Conservation (phyloP, 371 early-diverging fungal species). For the Umbelopsis sp. region DNA sequence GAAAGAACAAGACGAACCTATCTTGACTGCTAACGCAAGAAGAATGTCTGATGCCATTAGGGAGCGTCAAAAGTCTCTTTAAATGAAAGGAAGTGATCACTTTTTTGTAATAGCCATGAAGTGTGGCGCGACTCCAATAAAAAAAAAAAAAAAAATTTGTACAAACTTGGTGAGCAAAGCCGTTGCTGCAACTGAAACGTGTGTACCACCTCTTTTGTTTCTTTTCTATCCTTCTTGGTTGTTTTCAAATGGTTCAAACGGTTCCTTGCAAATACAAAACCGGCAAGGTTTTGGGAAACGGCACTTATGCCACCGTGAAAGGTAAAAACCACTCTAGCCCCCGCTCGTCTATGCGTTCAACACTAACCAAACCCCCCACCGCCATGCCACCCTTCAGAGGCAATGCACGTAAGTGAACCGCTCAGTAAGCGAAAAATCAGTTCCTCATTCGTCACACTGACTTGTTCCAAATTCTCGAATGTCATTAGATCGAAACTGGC, state of each 20-base stretch:
- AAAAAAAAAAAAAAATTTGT: not conserved
- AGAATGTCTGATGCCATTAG: not conserved
- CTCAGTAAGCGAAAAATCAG: not conserved
- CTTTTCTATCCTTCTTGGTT: not conserved
- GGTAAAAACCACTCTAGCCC: constrained; percentile 40
- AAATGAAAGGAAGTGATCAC: not conserved
- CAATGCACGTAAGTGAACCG: constrained; percentile 45
- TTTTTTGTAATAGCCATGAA: not conserved
- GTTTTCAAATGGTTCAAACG: constrained; percentile 21
- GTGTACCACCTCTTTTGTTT: not conserved
- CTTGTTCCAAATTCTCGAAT: too few species aligned
- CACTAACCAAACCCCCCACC: not conserved
- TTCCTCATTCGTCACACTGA: too few species aligned
- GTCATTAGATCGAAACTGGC: constrained; percentile 76
- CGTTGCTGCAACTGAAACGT: not conserved
- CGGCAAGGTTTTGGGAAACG: constrained; percentile 69
- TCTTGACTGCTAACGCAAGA: not conserved
- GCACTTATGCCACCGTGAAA: constrained; percentile 75
- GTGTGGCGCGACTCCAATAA: constrained; percentile 5
- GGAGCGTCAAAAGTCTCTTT: constrained; percentile 1
- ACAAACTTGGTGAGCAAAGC: not conserved
- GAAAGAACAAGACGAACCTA: constrained; percentile 11
- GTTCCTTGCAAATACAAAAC: constrained; percentile 75
- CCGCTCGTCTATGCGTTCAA: not conserved
- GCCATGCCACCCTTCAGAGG: constrained; percentile 33